These are phyloP conservation scores for Rutstroemia sp. DNA, from an alignment of 2,329 filamentous ascomycete species.

Conservation along the genomic window DNA sequence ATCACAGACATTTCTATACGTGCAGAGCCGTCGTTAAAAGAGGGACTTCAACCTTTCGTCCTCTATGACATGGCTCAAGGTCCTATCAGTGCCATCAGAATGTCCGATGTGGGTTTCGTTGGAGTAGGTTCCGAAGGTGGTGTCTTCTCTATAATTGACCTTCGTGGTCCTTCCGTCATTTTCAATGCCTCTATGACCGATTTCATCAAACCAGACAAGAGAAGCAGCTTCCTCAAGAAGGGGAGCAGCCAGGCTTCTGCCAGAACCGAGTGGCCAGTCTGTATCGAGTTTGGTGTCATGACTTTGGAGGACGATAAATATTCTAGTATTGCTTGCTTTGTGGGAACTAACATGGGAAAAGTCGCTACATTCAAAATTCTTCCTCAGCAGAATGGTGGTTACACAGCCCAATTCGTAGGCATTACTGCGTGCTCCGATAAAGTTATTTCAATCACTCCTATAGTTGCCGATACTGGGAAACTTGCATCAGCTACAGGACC, in stretches of 20 bases:
- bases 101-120: conserved; percentile 91
- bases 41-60: conserved; percentile 72
- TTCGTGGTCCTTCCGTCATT: conserved; percentile 80
- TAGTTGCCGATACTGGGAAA: conserved; percentile 70
- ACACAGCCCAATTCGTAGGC: conserved; percentile 66
- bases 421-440: conserved; percentile 57
- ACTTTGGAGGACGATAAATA: conserved; percentile 90
- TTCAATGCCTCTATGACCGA: conserved; percentile 66
- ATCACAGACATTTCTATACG: conserved; percentile 69
- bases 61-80: conserved; percentile 81
- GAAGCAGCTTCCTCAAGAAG: conserved; percentile 61
- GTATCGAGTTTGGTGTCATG: conserved; percentile 87
- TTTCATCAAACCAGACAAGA: conserved; percentile 69
- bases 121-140: conserved; percentile 81
- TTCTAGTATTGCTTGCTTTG: conserved; percentile 87
- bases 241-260: conserved; percentile 40
- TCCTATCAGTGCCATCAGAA: conserved; percentile 67
- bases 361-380: conserved; percentile 86
- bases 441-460: conserved; percentile 70
- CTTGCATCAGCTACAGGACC: conserved; percentile 68
- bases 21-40: conserved; percentile 64
- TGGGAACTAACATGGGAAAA: conserved; percentile 79
- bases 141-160: conserved; percentile 72
- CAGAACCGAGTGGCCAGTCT: conserved; percentile 66
- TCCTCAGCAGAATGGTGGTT: conserved; percentile 61